Evolutionary conservation across 2,329 filamentous ascomycete species (phyloP).

Genomic region (Chrysosporium queenslandicum): DNA sequence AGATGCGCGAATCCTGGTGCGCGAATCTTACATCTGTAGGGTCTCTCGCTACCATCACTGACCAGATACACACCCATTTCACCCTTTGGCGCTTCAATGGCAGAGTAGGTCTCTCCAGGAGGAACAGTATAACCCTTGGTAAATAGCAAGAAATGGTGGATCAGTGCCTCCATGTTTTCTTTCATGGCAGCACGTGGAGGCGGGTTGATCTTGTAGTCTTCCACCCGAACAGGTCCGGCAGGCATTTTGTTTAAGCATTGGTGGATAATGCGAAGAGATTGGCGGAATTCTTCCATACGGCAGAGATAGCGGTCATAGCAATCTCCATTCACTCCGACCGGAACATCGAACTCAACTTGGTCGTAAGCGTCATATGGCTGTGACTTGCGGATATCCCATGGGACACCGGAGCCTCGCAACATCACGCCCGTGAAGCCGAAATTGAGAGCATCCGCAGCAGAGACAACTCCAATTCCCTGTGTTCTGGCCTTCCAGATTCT

Average conservation of each 20-base stretch:
- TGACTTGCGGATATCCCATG: slow-evolving; percentile 93
- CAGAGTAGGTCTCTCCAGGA: slow-evolving; percentile 94
- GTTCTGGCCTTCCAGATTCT: slow-evolving; percentile 97
- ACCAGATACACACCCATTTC: slow-evolving; percentile 98
- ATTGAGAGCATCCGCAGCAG: slow-evolving; percentile 88
- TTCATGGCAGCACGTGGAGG: slow-evolving; percentile 98
- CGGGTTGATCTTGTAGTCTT: slow-evolving; percentile 97
- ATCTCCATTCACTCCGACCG: slow-evolving; percentile 91
- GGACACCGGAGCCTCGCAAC: slow-evolving; percentile 91
- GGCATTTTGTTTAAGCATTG: slow-evolving; percentile 99
- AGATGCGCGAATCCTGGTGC: slow-evolving; percentile 95
- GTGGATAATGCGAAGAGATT: slow-evolving; percentile 95
- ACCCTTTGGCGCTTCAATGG: slow-evolving; percentile 98
- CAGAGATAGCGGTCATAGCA: slow-evolving; percentile 99
- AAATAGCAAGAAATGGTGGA: slow-evolving; percentile 97
- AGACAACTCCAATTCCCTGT: slow-evolving; percentile 81
- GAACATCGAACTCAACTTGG: slow-evolving; percentile 95
- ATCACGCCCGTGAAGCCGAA: slow-evolving; percentile 95
- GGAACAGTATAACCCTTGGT: slow-evolving; percentile 97
- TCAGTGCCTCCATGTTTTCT: slow-evolving; percentile 99
- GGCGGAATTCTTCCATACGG: slow-evolving; percentile 99
- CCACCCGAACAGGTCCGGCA: slow-evolving; percentile 80
- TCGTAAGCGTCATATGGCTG: slow-evolving; percentile 97
- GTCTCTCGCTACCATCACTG: slow-evolving; percentile 89
- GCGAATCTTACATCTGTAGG: slow-evolving; percentile 94